These are phyloP conservation scores for Erodium texanum DNA, from an alignment of 441 rosid genomes.

Conservation along the genomic window DNA sequence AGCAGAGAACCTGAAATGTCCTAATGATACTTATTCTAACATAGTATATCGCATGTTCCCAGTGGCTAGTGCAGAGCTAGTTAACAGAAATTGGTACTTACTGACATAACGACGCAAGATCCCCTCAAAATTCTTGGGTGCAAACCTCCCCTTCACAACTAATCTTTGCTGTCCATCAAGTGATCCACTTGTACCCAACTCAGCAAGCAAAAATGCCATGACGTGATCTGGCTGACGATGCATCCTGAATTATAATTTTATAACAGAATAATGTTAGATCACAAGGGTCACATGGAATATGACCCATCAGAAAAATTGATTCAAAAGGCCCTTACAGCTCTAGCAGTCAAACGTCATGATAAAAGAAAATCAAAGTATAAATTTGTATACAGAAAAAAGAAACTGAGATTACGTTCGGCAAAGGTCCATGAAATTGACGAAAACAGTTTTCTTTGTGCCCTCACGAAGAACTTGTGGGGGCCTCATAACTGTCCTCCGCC, in stretches of 20 bases:
- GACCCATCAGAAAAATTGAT: not conserved
- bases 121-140: constrained; percentile 59
- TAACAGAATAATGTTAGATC: not conserved
- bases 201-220: constrained; percentile 52
- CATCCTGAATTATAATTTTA: constrained; percentile 39
- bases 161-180: constrained; percentile 64
- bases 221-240: constrained; percentile 71
- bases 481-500: constrained; percentile 66
- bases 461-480: constrained; percentile 74
- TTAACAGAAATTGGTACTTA: constrained; percentile 23
- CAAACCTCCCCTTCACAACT: constrained; percentile 68
- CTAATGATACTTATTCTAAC: not conserved
- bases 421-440: constrained; percentile 76
- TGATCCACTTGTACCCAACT: constrained; percentile 59
- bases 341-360: too few relatives aligned
- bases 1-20: too few relatives aligned
- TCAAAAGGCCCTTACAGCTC: too few relatives aligned
- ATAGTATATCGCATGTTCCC: not conserved
- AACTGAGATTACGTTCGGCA: constrained; percentile 51
- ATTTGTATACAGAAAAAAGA: not conserved
- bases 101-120: constrained; percentile 58
- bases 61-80: not conserved
- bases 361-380: not conserved
- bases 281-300: too few relatives aligned
- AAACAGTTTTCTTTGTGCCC: constrained; percentile 72